Base-by-base conservation (phyloP, 2,329 filamentous ascomycete species). In the Colletotrichum sp. region DNA sequence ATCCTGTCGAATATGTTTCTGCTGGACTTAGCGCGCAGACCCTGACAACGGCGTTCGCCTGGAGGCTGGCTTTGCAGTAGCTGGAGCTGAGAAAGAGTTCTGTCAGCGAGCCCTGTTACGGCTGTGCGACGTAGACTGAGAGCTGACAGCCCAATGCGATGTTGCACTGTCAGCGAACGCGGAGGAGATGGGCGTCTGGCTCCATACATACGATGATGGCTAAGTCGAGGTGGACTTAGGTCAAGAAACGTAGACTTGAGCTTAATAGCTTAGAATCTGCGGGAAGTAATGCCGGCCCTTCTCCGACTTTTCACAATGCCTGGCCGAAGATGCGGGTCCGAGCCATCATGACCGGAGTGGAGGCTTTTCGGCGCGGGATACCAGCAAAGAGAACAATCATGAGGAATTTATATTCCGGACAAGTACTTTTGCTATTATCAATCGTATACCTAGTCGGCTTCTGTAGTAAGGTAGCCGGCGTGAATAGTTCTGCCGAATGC, bases 101-200 rank as follows among this genome's bases (percentile, higher is more conserved):
- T 49, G 44, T 49, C 44, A 49, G 44, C 44, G 18, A 49, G 44
- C 44, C 44, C 44, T 49, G n/a, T 49, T 49, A n/a, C 44, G n/a
- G 1, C n/a, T 0, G 10, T 49, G 44, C 44, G 44, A 49, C 44
- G 10, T 49, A 7, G n/a, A 0, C n/a, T 7, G 2, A 49, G 18
- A 49, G 44, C n/a, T 21, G 44, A 49, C n/a, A 21, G 6, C 10
- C 18, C 18, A 0, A 21, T 49, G 18, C 44, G 6, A 49, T 49
- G n/a, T 13, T 21, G 39, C 39, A 2, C 5, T 49, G 39, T 49
- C 3, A 2, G 18, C 18, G 18, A n/a, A 49, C 18, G 39, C 5
- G 39, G 44, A n/a, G 44, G n/a, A 49, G 6, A 21, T 21, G 10
- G 10, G n/a, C n/a, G 44, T 21, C n/a, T 49, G 44, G 44, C 44